A percentile compares a stretch with the other conserved stretches of the same genome.
Evolutionary conservation across 805 yeast species (phyloP).

Genomic region (Saccharomycopsis fibuligera): DNA sequence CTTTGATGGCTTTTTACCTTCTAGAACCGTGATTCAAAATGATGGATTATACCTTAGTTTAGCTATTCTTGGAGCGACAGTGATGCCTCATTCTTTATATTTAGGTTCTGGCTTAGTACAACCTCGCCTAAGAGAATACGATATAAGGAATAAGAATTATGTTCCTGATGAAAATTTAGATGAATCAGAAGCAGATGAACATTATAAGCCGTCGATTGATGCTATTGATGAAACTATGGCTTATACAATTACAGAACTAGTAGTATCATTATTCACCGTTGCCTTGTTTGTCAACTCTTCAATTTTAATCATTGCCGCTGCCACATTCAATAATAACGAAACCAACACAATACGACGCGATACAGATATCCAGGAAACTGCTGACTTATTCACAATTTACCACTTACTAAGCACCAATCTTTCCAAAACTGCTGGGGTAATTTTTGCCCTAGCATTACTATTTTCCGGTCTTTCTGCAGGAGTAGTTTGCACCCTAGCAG

Average conservation of each 20-base stretch:
- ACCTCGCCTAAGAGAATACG: slow-evolving; percentile 73
- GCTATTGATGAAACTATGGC: slow-evolving; percentile 77
- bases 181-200: slow-evolving; percentile 28
- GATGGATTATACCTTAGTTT: slow-evolving; percentile 72
- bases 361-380: slow-evolving; percentile 48
- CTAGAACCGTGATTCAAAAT: slow-evolving; percentile 41
- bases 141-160: slow-evolving; percentile 45
- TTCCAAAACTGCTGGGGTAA: slow-evolving; percentile 80
- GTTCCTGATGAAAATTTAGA: slow-evolving; percentile 21
- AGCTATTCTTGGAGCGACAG: slow-evolving; percentile 89
- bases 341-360: no score
- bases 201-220: slow-evolving; percentile 66
- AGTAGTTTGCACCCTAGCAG: slow-evolving; percentile 87
- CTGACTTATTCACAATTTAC: slow-evolving; percentile 79
- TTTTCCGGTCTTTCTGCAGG: slow-evolving; percentile 96
- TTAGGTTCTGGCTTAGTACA: slow-evolving; percentile 85
- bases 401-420: slow-evolving; percentile 60
- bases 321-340: slow-evolving; percentile 51
- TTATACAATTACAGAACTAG: slow-evolving; percentile 75
- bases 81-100: slow-evolving; percentile 88
- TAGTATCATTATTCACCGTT: slow-evolving; percentile 74
- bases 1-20: slow-evolving; percentile 61
- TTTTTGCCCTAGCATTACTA: slow-evolving; percentile 81
- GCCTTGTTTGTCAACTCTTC: slow-evolving; percentile 93
- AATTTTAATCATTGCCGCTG: slow-evolving; percentile 85